A percentile compares a stretch with the other conserved stretches of the same genome.
These are phyloP conservation scores for Nakazawaea ambrosiae DNA, from an alignment of 805 yeast species.

Conservation along the genomic window DNA sequence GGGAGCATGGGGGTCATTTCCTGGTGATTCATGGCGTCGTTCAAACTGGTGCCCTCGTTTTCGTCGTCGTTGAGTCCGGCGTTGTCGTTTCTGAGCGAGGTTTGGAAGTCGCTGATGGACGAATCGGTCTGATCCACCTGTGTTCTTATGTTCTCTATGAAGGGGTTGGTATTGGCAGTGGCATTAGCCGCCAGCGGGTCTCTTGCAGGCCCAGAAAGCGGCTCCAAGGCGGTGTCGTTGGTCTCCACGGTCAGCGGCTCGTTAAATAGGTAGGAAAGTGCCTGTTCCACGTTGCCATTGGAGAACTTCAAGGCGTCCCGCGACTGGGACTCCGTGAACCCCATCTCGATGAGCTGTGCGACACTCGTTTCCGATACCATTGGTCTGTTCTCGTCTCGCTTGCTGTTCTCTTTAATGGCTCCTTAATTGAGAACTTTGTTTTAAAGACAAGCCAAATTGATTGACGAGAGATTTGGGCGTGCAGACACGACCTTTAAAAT, in stretches of 20 bases:
- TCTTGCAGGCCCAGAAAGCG: not conserved
- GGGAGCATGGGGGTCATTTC: not conserved
- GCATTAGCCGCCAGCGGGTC: not conserved
- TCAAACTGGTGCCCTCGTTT: not conserved
- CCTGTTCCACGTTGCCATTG: slow-evolving; percentile 26
- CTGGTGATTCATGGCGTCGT: not conserved
- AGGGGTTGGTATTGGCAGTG: not conserved
- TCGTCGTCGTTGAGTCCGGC: slow-evolving; percentile 7
- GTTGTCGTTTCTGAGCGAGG: slow-evolving; percentile 11
- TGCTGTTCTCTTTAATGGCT: not conserved
- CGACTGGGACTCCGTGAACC: slow-evolving; percentile 31
- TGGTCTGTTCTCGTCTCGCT: not conserved
- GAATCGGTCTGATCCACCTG: slow-evolving; percentile 10
- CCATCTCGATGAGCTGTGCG: slow-evolving; percentile 26
- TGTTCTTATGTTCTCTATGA: slow-evolving; percentile 1
- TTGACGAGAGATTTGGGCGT: too few species aligned
- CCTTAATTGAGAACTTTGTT: too few species aligned
- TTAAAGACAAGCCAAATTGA: too few species aligned
- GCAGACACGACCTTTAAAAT: too few species aligned
- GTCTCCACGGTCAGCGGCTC: slow-evolving; percentile 4
- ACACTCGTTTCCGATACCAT: slow-evolving; percentile 9
- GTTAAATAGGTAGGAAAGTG: slow-evolving; percentile 30
- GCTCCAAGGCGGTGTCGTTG: slow-evolving; percentile 1
- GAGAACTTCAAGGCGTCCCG: slow-evolving; percentile 27
- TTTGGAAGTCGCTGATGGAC: slow-evolving; percentile 12